A percentile compares a stretch with the other conserved stretches of the same genome.
Conservation (phyloP, 2,329 filamentous ascomycete species). For the Hypoxylon sp. region DNA sequence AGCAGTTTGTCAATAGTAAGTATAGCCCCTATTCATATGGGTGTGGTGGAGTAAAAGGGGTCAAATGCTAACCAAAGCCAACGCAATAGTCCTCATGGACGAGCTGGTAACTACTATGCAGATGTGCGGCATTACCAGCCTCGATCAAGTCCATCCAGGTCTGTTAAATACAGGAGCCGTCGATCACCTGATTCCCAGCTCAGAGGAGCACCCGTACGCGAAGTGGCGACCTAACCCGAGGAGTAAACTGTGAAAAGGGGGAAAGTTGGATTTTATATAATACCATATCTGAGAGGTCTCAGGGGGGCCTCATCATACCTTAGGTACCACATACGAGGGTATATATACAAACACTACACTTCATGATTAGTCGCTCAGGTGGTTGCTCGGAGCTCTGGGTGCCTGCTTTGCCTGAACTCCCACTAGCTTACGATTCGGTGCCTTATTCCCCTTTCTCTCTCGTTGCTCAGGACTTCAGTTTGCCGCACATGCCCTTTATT, state of each 20-base stretch:
- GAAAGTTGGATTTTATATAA: background rate
- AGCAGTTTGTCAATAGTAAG: conserved; percentile 61
- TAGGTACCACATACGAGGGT: no score
- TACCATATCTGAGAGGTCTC: background rate
- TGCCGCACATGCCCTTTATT: no score
- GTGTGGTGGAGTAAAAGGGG: background rate
- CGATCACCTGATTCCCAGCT: conserved; percentile 55
- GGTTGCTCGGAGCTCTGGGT: no score
- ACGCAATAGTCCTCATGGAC: conserved; percentile 58
- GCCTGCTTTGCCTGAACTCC: no score
- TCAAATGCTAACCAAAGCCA: conserved; percentile 10
- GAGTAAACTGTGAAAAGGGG: conserved; percentile 40
- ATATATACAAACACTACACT: no score
- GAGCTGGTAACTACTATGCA: conserved; percentile 73
- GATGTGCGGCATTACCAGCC: conserved; percentile 67
- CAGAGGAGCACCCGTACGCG: conserved; percentile 56
- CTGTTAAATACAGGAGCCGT: conserved; percentile 64
- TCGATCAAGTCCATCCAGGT: conserved; percentile 67
- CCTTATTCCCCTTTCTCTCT: no score
- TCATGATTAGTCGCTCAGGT: no score
- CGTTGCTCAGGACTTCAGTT: no score
- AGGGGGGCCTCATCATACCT: background rate
- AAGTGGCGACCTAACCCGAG: conserved; percentile 46
- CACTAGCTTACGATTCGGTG: no score
- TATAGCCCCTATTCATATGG: conserved; percentile 21